Evolutionary conservation across 345 rosid genomes (phyloP).

Genomic region (Firmiana major): DNA sequence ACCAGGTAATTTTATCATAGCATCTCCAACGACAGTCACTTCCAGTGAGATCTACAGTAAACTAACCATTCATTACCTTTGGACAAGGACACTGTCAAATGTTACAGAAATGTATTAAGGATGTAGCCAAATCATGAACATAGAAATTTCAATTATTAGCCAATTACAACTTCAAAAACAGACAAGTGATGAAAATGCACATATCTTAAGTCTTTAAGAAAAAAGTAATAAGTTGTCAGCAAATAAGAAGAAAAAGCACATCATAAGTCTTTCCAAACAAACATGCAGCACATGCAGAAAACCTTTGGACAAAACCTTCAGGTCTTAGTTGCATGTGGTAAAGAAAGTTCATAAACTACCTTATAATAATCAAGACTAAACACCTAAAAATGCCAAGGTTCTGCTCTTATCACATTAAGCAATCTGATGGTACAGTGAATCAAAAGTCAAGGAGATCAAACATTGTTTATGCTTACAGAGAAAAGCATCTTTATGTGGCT

Average conservation of each 20-base stretch:
- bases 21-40: not conserved
- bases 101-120: not conserved
- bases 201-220: not conserved
- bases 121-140: not conserved
- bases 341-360: not conserved
- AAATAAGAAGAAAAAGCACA: not conserved
- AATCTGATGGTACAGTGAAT: not conserved
- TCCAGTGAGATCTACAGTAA: not conserved
- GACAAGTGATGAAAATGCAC: not conserved
- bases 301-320: not conserved
- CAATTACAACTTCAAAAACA: not conserved
- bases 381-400: not conserved
- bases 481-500: not conserved
- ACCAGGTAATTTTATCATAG: not conserved
- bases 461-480: not conserved
- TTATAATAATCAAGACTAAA: not conserved
- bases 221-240: not conserved
- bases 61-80: not conserved
- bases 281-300: not conserved
- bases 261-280: not conserved
- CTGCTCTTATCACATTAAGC: not conserved
- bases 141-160: not conserved
- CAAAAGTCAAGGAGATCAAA: not conserved
- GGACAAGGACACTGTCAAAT: not conserved
- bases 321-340: not conserved